Evolutionary conservation across 805 yeast genomes (phyloP), one percentile per base, ranked within the genome.

Genomic region (Yamadazyma sp.): DNA sequence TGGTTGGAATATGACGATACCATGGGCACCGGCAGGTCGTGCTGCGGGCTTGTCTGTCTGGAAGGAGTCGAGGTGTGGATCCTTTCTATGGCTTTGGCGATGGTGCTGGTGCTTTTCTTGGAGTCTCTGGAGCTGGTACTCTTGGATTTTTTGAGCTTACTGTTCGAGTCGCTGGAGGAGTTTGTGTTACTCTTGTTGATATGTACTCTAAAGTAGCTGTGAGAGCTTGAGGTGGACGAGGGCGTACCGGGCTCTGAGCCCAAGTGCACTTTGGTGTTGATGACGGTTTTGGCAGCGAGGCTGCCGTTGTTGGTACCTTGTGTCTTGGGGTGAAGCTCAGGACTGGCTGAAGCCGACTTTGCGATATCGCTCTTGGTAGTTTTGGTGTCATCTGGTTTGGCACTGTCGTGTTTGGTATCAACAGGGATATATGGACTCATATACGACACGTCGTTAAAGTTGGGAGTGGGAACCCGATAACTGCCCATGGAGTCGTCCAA

Each of bases 1-100:
- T 61, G 68, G 21, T 52, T 53, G 3, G 62, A 54, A 45, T 65
- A 64, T 2, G 65, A 49, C 32, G 57, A 39, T 14, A 17, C 34
- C 24, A 39, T 28, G 4, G 32, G 22, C 12, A 17, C 21, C 3
- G 34, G 41, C 26, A 20, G 23, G 45, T 24, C 40, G 57, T 28
- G 25, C 16, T 28, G 33, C 3, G 38, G 33, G 16, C 33, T 35
- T 3, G 32, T 28, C 16, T 35, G 38, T 27, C 38, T 13, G 9
- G 51, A 38, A 22, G 40, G 37, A 2, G 31, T 18, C 4, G 14
- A 9, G 37, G 38, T 19, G 39, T 36, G 23, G 21, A 22, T 12
- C 26, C 44, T 36, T 15, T 39, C 32, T 9, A 39, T 19, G 16
- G 38, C 37, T 13, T 38, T 35, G 21, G 33, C 28, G n/a, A 24